These are phyloP conservation scores for Stachybotrys elegans DNA, from an alignment of 2,329 filamentous ascomycete genomes.

Conservation along the genomic window DNA sequence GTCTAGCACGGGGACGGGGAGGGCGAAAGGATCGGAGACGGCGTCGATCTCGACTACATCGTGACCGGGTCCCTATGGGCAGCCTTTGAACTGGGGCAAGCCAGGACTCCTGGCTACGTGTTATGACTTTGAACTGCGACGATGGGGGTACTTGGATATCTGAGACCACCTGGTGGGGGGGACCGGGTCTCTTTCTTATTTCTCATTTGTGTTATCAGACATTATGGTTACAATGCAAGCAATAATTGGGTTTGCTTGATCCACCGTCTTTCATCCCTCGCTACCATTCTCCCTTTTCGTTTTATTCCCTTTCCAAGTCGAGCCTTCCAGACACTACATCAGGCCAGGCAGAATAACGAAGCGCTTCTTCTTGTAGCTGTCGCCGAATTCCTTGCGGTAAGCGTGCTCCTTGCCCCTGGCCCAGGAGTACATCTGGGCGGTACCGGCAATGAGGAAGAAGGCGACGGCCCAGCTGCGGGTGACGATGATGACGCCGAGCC, in stretches of 20 bases:
- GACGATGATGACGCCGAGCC: slow-evolving; percentile 76
- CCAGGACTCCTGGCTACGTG: too few species aligned
- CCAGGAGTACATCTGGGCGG: slow-evolving; percentile 79
- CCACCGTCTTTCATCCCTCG: too few species aligned
- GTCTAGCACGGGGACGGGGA: slow-evolving; percentile 27
- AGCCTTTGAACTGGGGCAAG: too few species aligned
- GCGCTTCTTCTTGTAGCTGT: slow-evolving; percentile 93
- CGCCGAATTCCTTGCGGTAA: slow-evolving; percentile 85
- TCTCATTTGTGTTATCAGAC: too few species aligned
- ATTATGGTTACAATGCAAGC: too few species aligned
- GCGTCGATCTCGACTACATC: slow-evolving; percentile 29
- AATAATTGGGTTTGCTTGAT: too few species aligned
- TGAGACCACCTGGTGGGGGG: too few species aligned
- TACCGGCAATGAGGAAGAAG: slow-evolving; percentile 70
- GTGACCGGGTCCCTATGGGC: too few species aligned
- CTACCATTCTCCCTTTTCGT: too few species aligned
- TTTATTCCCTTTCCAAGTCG: neutral
- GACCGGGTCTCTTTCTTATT: too few species aligned
- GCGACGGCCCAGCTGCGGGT: slow-evolving; percentile 74
- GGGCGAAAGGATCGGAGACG: slow-evolving; percentile 31
- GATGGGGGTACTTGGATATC: too few species aligned
- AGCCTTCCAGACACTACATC: neutral
- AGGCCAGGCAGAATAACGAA: slow-evolving; percentile 77
- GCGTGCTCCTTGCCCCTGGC: slow-evolving; percentile 86
- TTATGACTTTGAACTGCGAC: too few species aligned